These are phyloP conservation scores for Entophlyctis helioformis DNA, from an alignment of 192 early-diverging fungal genomes.

Conservation along the genomic window DNA sequence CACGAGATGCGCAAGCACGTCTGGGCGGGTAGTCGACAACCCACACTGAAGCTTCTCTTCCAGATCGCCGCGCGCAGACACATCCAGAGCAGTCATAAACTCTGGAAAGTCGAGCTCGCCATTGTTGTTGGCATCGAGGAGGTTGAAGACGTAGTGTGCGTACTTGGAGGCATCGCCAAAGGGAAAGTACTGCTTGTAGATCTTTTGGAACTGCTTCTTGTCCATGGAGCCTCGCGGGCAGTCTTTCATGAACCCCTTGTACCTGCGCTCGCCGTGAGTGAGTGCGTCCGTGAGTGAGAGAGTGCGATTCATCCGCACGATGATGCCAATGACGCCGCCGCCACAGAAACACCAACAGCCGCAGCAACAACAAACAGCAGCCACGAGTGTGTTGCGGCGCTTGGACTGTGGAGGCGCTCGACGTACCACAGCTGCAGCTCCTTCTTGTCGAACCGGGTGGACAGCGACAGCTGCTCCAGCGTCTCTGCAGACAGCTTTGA, in stretches of 20 bases:
- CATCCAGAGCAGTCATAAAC: constrained; percentile 75
- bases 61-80: constrained; percentile 66
- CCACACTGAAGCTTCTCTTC: constrained; percentile 81
- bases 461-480: too few relatives aligned
- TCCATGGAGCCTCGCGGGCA: constrained; percentile 77
- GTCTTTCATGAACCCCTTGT: constrained; percentile 90
- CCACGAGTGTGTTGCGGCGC: background rate
- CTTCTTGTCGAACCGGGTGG: constrained; percentile 88
- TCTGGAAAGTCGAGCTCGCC: constrained; percentile 86
- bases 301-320: background rate
- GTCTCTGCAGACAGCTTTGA: too few relatives aligned
- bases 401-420: background rate
- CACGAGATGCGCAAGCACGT: background rate
- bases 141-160: constrained; percentile 83
- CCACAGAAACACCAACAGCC: background rate
- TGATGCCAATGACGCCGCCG: background rate
- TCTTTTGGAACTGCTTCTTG: constrained; percentile 76
- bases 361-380: background rate
- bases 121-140: constrained; percentile 85
- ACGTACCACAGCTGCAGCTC: constrained; percentile 86
- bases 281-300: background rate
- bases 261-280: constrained; percentile 38
- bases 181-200: constrained; percentile 96
- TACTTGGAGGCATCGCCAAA: constrained; percentile 86
- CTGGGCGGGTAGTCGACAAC: constrained; percentile 2